Evolutionary conservation across 306 rosid species (phyloP).

Genomic region (Quercus rubra): DNA sequence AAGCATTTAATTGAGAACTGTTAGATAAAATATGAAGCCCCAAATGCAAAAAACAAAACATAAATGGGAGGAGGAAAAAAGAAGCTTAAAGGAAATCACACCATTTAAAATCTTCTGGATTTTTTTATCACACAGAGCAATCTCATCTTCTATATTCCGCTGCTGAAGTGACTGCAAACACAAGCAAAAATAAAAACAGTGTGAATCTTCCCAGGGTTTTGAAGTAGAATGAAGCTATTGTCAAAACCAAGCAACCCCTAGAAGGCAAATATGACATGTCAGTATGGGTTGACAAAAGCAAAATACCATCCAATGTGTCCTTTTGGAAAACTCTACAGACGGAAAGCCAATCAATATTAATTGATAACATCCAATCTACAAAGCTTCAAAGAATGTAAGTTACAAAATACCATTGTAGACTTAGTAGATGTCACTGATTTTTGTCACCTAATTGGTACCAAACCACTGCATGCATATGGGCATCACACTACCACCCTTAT

Average conservation of each 20-base stretch:
- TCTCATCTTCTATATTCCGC: slow-evolving; percentile 60
- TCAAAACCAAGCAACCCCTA: background rate
- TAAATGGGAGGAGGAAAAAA: background rate
- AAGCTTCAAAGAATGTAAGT: background rate
- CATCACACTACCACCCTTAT: background rate
- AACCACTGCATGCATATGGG: background rate
- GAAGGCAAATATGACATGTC: background rate
- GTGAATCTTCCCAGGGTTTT: background rate
- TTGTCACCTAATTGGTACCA: background rate
- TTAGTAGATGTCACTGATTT: background rate
- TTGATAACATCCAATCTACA: background rate
- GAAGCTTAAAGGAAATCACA: slow-evolving; percentile 21
- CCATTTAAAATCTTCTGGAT: slow-evolving; percentile 59
- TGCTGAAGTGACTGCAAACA: slow-evolving; percentile 62
- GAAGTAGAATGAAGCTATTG: background rate
- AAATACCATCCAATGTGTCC: background rate
- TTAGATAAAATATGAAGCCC: background rate
- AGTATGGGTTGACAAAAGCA: background rate
- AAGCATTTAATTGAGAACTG: background rate
- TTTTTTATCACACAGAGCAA: slow-evolving; percentile 55
- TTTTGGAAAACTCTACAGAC: background rate
- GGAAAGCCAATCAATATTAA: background rate
- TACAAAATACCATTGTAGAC: background rate
- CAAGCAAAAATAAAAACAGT: slow-evolving; percentile 11
- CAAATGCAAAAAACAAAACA: background rate